Evolutionary conservation across 768 basidiomycete species (phyloP).

Genomic region (Goffeauzyma gilvescens): DNA sequence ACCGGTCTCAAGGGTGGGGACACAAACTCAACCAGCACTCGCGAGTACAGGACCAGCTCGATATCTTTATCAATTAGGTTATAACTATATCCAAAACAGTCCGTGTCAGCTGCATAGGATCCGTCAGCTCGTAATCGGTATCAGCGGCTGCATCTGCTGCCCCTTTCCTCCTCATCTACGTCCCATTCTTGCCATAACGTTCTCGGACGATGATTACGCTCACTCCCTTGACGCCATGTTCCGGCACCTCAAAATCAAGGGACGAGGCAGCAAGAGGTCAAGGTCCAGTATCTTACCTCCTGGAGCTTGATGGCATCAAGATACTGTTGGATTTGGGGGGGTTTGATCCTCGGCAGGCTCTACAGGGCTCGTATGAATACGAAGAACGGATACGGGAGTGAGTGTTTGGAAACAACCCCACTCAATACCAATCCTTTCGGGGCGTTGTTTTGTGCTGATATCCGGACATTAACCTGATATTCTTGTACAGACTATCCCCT

Average conservation of each 20-base stretch:
- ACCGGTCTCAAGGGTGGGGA: no score
- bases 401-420: conserved; percentile 8
- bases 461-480: background rate
- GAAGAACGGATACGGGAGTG: conserved; percentile 30
- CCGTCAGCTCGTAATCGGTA: no score
- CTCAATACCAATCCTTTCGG: background rate
- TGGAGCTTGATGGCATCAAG: conserved; percentile 82
- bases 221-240: conserved; percentile 59
- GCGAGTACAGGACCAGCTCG: no score
- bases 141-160: no score
- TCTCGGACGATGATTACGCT: conserved; percentile 74
- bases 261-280: conserved; percentile 51
- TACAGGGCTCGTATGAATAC: conserved; percentile 19
- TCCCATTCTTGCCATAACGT: background rate
- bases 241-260: conserved; percentile 37
- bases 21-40: no score
- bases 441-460: background rate
- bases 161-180: no score
- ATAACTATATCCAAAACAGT: no score
- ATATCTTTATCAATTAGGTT: no score
- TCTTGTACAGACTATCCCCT: conserved; percentile 45
- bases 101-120: no score
- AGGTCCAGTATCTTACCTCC: conserved; percentile 45
- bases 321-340: conserved; percentile 92
- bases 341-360: conserved; percentile 21